Evolutionary conservation across 495 filamentous ascomycete species (phyloP).

Genomic region (Daldinia vernicosa): DNA sequence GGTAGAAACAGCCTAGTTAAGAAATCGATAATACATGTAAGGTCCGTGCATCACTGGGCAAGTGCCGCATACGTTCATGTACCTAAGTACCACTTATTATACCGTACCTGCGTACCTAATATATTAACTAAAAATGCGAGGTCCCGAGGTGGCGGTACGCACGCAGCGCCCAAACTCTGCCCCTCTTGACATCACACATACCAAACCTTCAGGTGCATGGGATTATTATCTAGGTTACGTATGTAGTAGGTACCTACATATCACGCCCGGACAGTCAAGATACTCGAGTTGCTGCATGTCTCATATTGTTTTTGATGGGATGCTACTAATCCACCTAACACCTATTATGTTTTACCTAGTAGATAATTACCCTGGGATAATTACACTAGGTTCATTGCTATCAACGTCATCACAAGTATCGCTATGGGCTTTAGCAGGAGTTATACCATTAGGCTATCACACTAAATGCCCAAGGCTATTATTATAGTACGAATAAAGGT

Average conservation of each 20-base stretch:
- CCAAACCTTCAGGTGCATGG: too few relatives aligned
- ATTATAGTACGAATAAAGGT: neutral
- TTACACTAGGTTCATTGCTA: neutral
- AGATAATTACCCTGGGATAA: neutral
- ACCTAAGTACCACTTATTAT: neutral
- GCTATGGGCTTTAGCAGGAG: too few relatives aligned
- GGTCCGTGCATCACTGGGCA: neutral
- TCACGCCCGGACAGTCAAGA: neutral
- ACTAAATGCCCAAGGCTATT: neutral
- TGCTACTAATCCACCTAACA: neutral
- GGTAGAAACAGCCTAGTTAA: neutral
- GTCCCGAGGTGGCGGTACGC: neutral
- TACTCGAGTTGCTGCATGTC: neutral
- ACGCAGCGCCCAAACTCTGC: neutral
- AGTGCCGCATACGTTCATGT: neutral
- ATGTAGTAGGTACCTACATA: too few relatives aligned
- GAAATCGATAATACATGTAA: neutral
- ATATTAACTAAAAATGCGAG: neutral
- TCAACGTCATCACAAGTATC: too few relatives aligned
- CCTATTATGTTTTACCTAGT: neutral
- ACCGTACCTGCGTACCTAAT: neutral
- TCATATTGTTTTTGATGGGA: neutral
- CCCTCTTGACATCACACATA: neutral
- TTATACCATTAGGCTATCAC: neutral
- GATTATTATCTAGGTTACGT: too few relatives aligned